Base-by-base conservation (phyloP, 1,284 basidiomycete genomes). In the Rhodotorula sp. region DNA sequence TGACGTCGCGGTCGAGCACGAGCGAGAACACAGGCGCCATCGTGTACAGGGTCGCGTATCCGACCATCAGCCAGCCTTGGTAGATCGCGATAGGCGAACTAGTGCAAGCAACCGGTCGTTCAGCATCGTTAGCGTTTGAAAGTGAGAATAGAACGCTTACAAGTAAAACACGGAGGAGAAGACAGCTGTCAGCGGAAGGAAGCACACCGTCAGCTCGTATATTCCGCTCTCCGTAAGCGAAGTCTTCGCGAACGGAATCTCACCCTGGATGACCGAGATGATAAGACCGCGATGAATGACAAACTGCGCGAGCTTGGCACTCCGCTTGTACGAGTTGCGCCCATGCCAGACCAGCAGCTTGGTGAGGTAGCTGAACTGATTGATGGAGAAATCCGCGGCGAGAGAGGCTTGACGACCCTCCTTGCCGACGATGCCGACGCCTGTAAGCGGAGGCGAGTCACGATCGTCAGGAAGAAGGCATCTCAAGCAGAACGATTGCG, bases 141-240 rank as follows among this genome's bases (percentile, higher is more conserved):
- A 20, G 17, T 8, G 17, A 42, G 37, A 12, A 42, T 29, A 46
- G 26, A n/a, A n/a, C 66, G 37, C 29, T 17, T 6, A 66, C 68
- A 98, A 99, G 82, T 96, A 99, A 82, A 99, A 98, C 67, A 99
- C 98, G 4, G 92, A 88, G 10, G 91, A 94, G 80, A 98, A 98
- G 4, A 99, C 95, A 14, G 93, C 93, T 95, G 92, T 37, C 24
- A 42, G 2, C 18, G 17, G 0, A n/a, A 37, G 51, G 20, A 37
- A 48, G 22, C 29, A 33, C 44, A 42, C 15, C 29, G 37, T 33
- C 22, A 24, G 30, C 37, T 24, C 12, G 5, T 4, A 4, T 3
- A n/a, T n/a, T n/a, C n/a, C 54, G 14, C n/a, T 1, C 15, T 7
- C 8, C 42, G 26, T 17, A 59, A 57, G 51, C 17, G 37, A 42